Evolutionary conservation across 2,329 filamentous ascomycete genomes (phyloP).

Genomic region (Curvularia hawaiiensis): DNA sequence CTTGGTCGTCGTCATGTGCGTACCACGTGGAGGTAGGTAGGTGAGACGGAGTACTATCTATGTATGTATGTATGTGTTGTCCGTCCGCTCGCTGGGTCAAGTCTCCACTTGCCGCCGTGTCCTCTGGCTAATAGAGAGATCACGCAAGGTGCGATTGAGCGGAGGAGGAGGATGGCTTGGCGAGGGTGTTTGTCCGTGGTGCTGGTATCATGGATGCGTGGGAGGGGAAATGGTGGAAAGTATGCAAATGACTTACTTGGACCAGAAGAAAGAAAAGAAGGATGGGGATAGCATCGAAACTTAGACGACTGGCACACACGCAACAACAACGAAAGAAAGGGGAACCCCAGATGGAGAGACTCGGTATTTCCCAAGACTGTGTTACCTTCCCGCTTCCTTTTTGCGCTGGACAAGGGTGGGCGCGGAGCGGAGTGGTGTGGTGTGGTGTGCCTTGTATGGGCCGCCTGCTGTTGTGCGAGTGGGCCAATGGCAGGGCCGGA

Average conservation of each 20-base stretch:
- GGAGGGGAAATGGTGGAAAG: no score
- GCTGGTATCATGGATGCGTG: no score
- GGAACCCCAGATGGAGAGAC: neutral
- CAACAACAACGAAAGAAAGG: neutral
- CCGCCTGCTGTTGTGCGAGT: neutral
- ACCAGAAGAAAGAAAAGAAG: neutral
- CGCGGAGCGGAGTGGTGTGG: neutral
- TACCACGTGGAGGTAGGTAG: no score
- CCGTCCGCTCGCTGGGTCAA: neutral
- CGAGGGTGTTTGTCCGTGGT: no score
- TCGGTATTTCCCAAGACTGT: neutral
- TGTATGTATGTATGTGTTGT: neutral
- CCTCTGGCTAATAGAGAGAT: no score
- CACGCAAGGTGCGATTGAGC: no score
- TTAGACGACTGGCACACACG: neutral
- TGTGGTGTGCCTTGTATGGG: neutral
- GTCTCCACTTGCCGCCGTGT: neutral
- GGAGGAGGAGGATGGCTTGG: no score
- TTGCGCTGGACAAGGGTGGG: neutral
- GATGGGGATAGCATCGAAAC: no score
- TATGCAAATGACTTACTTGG: no score
- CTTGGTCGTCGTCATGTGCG: no score
- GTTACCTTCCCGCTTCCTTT: neutral
- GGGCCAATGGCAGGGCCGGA: constrained; percentile 25
- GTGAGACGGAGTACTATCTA: no score